Evolutionary conservation across 495 filamentous ascomycete genomes (phyloP), one percentile per base, ranked within the genome.

Genomic region (Tuber microsphaerosporum): DNA sequence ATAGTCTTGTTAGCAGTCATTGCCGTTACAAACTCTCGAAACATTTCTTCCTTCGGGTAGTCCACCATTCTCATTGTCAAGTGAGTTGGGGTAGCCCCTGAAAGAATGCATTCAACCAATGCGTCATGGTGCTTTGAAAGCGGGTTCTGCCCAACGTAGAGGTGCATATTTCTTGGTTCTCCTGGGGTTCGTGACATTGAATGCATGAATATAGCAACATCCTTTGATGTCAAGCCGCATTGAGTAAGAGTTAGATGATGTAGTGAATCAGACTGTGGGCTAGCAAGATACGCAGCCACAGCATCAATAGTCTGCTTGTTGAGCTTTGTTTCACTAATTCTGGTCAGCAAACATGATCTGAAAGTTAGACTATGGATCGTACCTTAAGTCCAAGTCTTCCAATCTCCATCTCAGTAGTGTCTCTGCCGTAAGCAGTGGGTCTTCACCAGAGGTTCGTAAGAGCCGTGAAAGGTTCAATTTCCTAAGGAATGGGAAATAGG

Each of bases 41-140:
- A 97, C 73, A 81, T 79, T 34, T 82, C 81, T 42, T 83, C 81
- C 69, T 77, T 81, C 14, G 78, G 81, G 70, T 92, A 97, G 80
- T 97, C 93, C 39, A 97, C 88, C 89, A 94, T 92, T 74, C 91
- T 88, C 87, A 99, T 90, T 34, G 89, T 90, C 37, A 99, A 82
- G 75, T 89, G 89, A 31, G 89, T 87, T 7, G 94, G 94, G 0
- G 92, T 89, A 69, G 88, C 80, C 41, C 88, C 87, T 46, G 86
- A 82, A 14, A 86, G 86, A 75, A 97, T 91, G 34, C 90, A 90
- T 46, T 89, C 86, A 51, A 91, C 89, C 43, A 99, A 86, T 74
- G 88, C 84, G 39, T 89, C 88, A 69, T 92, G 92, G 65, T 90
- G 88, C 79, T 88, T 88, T 77, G 94, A 91, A 41, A 97, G 87